phyloP scores from a whole-genome alignment of 1,139 yeast species.

The Taphrina populina region DNA sequence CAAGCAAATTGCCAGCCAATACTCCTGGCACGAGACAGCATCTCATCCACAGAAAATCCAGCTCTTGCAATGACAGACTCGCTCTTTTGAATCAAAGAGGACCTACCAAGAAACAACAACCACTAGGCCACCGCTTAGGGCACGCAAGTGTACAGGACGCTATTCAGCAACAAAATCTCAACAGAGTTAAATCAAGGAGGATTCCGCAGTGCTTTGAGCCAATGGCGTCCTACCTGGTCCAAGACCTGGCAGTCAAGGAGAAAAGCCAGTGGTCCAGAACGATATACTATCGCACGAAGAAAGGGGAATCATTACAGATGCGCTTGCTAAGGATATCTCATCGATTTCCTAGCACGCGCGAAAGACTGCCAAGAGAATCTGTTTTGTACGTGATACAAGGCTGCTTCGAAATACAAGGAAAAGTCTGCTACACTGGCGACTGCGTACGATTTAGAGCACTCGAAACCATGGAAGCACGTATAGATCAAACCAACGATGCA shows the following conservation, averaged over 20 bases:
- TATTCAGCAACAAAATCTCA: too few species aligned
- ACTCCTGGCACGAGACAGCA: too few species aligned
- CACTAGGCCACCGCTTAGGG: too few species aligned
- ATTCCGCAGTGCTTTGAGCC: conserved; percentile 8
- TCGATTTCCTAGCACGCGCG: not conserved
- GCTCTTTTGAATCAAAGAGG: too few species aligned
- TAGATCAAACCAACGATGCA: not conserved
- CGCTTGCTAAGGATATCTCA: not conserved
- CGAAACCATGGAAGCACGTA: not conserved
- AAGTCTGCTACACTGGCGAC: not conserved
- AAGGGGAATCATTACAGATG: conserved; percentile 4
- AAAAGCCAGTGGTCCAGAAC: not conserved
- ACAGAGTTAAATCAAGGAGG: not conserved
- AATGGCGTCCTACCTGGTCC: not conserved
- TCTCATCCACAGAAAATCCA: too few species aligned
- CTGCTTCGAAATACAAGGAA: not conserved
- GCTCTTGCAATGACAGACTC: too few species aligned
- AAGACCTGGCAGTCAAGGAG: not conserved
- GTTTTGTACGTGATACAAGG: conserved; percentile 9
- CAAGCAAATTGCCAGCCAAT: too few species aligned
- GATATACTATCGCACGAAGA: conserved; percentile 3
- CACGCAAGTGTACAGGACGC: too few species aligned
- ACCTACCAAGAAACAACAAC: too few species aligned
- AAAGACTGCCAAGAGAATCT: not conserved
- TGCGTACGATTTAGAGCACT: not conserved